Evolutionary conservation across 2,329 filamentous ascomycete species (phyloP), one percentile per base, ranked within the genome.

Genomic region (Cryoendolithus antarcticus): DNA sequence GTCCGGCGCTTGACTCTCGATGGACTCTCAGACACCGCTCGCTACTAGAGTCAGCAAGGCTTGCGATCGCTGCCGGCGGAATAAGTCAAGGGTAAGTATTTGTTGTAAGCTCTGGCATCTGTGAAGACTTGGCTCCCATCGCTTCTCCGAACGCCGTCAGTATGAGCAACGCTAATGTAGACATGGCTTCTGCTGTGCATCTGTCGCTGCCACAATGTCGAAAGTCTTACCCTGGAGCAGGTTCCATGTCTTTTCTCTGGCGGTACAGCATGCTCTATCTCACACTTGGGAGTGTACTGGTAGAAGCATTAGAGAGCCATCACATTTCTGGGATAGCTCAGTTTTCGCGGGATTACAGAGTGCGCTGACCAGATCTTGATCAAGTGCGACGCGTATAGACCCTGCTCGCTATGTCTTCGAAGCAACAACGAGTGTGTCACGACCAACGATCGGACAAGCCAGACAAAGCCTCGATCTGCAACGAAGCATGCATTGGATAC

Each of bases 361-460:
- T 27, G 15, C 33, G n/a, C 24, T 29, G 5, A 11, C 3, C 34
- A 29, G 34, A 36, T 13, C 13, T 9, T 4, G 9, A 32, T 6
- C 10, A 38, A 60, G 57, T 61, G 58, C 37, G 58, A 61, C 35
- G 44, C 43, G 4, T 57, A 51, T 34, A 47, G 58, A 1, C 57
- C 59, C 35, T 61, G 59, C 44, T 54, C 56, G 3, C 44, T 59
- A 1, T 62, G 59, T 43, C 36, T 53, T 6, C 48, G 56, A 34
- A 54, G 57, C 10, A 52, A 55, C 15, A 47, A 53, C 3, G 54
- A 62, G 29, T 62, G 59, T 5, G 57, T 58, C 0, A 31, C 30
- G 10, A 10, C 10, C 30, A 31, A 12, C 30, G 30, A 31, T 10
- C 30, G 9, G 30, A 31, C 11, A 10, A 31, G 30, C 30, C 10